These are phyloP conservation scores for Phytophthora idaei DNA, from an alignment of 352 stramenopile genomes.

Conservation along the genomic window DNA sequence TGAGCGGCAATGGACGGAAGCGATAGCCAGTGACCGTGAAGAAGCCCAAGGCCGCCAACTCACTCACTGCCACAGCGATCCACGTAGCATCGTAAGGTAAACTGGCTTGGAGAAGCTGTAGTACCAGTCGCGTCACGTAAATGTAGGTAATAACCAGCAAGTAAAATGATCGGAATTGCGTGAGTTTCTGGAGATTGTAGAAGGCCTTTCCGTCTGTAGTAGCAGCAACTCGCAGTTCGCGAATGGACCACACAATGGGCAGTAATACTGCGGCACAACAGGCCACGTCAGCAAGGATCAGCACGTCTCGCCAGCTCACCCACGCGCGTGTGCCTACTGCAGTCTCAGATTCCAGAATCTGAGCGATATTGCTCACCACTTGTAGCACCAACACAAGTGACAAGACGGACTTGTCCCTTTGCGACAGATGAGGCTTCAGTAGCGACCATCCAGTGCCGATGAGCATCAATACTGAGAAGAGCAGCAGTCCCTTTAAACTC, in stretches of 20 bases:
- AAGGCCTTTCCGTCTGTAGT: slow-evolving; percentile 91
- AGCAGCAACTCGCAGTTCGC: slow-evolving; percentile 75
- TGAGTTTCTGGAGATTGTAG: slow-evolving; percentile 92
- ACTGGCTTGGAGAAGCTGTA: slow-evolving; percentile 92
- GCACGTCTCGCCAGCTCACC: slow-evolving; percentile 84
- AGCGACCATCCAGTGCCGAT: slow-evolving; percentile 98
- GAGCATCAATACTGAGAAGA: slow-evolving; percentile 98
- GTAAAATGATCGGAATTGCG: slow-evolving; percentile 97
- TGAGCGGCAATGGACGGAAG: slow-evolving; percentile 91
- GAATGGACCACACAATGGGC: slow-evolving; percentile 97
- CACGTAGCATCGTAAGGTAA: slow-evolving; percentile 92
- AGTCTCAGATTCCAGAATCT: slow-evolving; percentile 88
- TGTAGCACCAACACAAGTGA: slow-evolving; percentile 93
- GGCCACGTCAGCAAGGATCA: slow-evolving; percentile 96
- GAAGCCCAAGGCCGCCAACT: slow-evolving; percentile 91
- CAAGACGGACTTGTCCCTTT: slow-evolving; percentile 95
- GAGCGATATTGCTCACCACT: slow-evolving; percentile 95
- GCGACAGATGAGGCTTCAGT: slow-evolving; percentile 95
- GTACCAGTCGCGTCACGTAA: slow-evolving; percentile 97
- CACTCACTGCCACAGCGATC: slow-evolving; percentile 59
- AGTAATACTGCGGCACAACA: slow-evolving; percentile 97
- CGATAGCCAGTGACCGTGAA: slow-evolving; percentile 91
- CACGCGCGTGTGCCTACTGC: slow-evolving; percentile 74
- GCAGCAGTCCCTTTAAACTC: slow-evolving; percentile 95
- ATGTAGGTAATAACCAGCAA: slow-evolving; percentile 97